Percentiles rank a stretch among this genome's conserved stretches.
Conservation (phyloP, 2,329 filamentous ascomycete genomes). For the Diaporthe citri region DNA sequence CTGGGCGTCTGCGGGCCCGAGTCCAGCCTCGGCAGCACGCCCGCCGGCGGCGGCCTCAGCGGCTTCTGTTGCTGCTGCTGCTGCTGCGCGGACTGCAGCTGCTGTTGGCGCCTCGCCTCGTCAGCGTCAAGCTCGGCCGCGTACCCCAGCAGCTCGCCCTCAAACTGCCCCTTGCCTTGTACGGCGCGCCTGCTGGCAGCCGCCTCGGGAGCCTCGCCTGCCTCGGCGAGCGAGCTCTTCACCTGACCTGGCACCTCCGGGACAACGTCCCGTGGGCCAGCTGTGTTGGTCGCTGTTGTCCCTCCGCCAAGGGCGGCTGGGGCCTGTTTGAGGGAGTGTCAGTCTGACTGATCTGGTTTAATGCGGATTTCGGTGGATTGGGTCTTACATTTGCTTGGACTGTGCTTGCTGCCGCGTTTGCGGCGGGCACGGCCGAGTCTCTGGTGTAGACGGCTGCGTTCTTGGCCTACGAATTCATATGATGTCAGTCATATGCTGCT, state of each 20-base stretch:
- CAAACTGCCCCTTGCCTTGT: conserved; percentile 78
- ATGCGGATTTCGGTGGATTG: accelerated
- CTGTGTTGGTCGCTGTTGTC: background rate
- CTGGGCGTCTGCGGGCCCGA: conserved; percentile 24
- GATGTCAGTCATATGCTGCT: background rate
- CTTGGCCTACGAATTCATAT: background rate
- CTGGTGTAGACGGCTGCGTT: conserved; percentile 22
- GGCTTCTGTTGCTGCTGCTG: background rate
- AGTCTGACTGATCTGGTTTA: background rate
- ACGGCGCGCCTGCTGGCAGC: conserved; percentile 77
- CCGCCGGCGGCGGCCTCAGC: background rate
- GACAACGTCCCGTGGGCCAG: conserved; percentile 51
- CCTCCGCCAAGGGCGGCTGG: background rate
- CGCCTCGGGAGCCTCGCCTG: conserved; percentile 77
- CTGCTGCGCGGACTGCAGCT: background rate
- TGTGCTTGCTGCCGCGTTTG: conserved; percentile 6
- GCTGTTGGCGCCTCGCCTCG: background rate
- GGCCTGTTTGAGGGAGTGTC: background rate
- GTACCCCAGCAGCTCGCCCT: conserved; percentile 78
- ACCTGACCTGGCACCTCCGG: conserved; percentile 67
- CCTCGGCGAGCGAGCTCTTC: conserved; percentile 67
- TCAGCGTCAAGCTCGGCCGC: conserved; percentile 49
- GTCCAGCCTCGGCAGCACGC: background rate
- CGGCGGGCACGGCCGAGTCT: conserved; percentile 13
- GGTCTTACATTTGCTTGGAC: conserved; percentile 26